Conservation (phyloP, 768 basidiomycete species). For the Termitomyces heimii region DNA sequence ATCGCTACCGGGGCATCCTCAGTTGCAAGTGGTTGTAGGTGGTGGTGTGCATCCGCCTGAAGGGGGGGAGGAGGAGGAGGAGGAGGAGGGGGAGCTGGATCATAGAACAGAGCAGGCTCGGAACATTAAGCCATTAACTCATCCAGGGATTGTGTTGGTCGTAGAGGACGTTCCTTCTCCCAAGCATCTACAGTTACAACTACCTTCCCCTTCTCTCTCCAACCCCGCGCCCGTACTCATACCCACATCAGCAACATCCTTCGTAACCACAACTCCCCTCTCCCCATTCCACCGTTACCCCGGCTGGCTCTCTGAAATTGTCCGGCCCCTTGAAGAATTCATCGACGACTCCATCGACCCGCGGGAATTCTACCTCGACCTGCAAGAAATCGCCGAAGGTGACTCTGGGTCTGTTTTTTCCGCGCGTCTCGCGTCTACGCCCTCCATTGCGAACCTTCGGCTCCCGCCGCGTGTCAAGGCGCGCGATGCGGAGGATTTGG, state of each 20-base stretch:
- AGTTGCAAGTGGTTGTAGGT: constrained; percentile 14
- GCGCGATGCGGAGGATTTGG: constrained; percentile 29
- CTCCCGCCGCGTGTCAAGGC: constrained; percentile 34
- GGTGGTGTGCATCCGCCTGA: neutral
- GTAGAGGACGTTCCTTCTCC: neutral
- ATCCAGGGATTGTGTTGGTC: neutral
- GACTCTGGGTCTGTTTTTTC: constrained; percentile 70
- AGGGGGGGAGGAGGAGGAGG: constrained; percentile 4
- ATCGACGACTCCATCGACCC: constrained; percentile 63
- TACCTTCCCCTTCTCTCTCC: neutral
- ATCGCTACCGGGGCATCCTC: neutral
- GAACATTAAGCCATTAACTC: neutral
- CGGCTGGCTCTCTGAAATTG: constrained; percentile 57
- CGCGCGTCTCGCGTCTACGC: constrained; percentile 26
- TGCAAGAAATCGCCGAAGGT: constrained; percentile 79
- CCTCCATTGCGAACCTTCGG: constrained; percentile 22
- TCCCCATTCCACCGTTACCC: constrained; percentile 48
- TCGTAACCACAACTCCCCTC: constrained; percentile 7
- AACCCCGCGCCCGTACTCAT: neutral
- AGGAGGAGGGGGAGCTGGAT: constrained; percentile 10
- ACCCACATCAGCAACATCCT: neutral
- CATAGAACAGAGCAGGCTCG: constrained; percentile 1
- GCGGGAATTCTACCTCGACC: constrained; percentile 53
- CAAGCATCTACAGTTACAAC: neutral
- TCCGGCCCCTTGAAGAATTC: constrained; percentile 54